Evolutionary conservation across 2,329 filamentous ascomycete genomes (phyloP), one percentile per base, ranked within the genome.

Genomic region (Pestalotiopsis sp.): DNA sequence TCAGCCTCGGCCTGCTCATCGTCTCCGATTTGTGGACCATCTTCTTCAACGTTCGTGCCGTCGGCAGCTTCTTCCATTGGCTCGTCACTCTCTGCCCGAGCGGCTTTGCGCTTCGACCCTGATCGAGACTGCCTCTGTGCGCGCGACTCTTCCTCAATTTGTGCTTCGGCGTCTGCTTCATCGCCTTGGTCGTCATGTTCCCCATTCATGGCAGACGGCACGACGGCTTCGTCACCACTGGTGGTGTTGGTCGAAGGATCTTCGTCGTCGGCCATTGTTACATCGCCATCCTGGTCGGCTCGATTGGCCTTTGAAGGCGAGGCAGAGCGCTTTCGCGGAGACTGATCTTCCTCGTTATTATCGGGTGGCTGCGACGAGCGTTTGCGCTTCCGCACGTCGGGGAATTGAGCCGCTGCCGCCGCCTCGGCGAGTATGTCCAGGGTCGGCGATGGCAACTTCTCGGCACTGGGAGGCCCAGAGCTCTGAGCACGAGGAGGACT

Each of bases 1-100:
- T 90, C 88, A 72, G 82, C 82, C 68, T 90, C 87, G 61, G 77
- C 82, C 52, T 82, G 82, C 25, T 87, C 86, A 49, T 90, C 87
- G 36, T 86, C 90, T 61, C 85, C 87, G 36, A 83, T 83, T 27
- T 79, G 78, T 23, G 85, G 80, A 25, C 78, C 76, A 64, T 86
- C 83, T 58, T 82, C 83, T 25, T 82, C 80, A 13, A 72, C 71
- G 12, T 66, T 73, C 17, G 80, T 79, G 20, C 73, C 77, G 64
- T 78, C 79, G 45, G 74, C 73, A 38, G 79, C 79, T 41, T 74
- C 75, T 52, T 68, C 67, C 36, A 70, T 70, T 13, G 66, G 69
- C 23, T 73, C 76, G 36, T 60, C 56, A 11, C 64, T 66, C 27
- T 60, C 64, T 41, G 64, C 39, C 31, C 64, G 52, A 13, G 64